These are phyloP conservation scores for Stagonosporopsis cucurbitacearum DNA, from an alignment of 2,329 filamentous ascomycete genomes.

Conservation along the genomic window DNA sequence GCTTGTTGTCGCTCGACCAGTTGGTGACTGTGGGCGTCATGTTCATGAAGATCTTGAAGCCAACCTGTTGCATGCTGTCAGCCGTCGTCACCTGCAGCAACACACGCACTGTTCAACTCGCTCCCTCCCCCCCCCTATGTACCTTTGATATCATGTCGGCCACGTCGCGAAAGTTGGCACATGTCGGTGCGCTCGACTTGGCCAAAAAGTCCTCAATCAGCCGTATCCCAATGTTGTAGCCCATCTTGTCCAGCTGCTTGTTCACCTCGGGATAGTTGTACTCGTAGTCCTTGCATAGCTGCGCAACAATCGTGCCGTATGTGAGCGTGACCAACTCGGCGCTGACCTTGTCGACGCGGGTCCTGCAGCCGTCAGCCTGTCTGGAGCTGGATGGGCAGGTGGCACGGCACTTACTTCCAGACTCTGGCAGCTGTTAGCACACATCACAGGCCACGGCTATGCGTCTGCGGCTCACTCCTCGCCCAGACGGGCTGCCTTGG, in stretches of 20 bases:
- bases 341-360: constrained; percentile 96
- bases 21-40: constrained; percentile 92
- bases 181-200: constrained; percentile 89
- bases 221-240: constrained; percentile 95
- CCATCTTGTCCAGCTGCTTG: constrained; percentile 98
- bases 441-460: constrained; percentile 32
- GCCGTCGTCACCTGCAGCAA: not conserved
- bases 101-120: too few relatives aligned
- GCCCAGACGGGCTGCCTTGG: constrained; percentile 72
- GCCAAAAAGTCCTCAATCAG: constrained; percentile 97
- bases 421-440: constrained; percentile 64
- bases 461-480: constrained; percentile 68
- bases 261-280: constrained; percentile 95
- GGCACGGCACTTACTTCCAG: constrained; percentile 77
- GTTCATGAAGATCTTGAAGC: constrained; percentile 99
- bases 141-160: constrained; percentile 97
- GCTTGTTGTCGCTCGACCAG: constrained; percentile 95
- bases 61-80: constrained; percentile 66
- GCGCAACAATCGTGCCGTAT: constrained; percentile 95
- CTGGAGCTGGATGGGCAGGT: not conserved
- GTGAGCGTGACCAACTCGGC: constrained; percentile 96
- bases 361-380: constrained; percentile 63
- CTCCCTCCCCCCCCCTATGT: too few relatives aligned
- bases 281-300: constrained; percentile 96
- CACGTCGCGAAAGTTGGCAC: constrained; percentile 91